A percentile compares a stretch with the other conserved stretches of the same genome.
Conservation (phyloP, 164 flowering plant genomes). For the Malania oleifera region DNA sequence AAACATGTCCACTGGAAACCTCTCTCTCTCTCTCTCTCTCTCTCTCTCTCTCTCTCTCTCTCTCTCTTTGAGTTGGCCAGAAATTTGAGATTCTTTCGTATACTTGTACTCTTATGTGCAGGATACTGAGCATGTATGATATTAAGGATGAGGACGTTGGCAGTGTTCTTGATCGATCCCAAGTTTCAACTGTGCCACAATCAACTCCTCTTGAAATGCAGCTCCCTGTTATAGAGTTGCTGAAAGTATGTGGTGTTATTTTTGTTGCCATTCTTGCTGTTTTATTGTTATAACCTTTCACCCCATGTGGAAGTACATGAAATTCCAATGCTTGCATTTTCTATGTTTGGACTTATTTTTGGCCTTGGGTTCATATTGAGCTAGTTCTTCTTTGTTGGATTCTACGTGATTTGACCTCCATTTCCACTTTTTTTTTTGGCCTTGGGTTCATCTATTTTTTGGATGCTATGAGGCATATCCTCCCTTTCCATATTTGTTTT, state of each 20-base stretch:
- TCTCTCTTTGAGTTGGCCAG: not conserved
- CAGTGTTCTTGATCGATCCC: constrained; percentile 43
- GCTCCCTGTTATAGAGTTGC: constrained; percentile 77
- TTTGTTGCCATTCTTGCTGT: not conserved
- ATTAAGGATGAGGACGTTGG: constrained; percentile 78
- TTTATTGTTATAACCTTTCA: too few species aligned
- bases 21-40: too few species aligned
- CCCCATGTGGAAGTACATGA: too few species aligned
- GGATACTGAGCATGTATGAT: constrained; percentile 83
- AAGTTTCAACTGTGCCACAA: constrained; percentile 33
- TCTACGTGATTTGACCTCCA: not conserved
- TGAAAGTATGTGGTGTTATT: constrained; percentile 50
- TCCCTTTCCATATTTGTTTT: too few species aligned
- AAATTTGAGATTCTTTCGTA: not conserved
- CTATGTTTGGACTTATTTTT: too few species aligned
- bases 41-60: too few species aligned
- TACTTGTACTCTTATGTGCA: constrained; percentile 25
- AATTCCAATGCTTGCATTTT: too few species aligned
- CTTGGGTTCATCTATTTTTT: too few species aligned
- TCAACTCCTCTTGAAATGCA: constrained; percentile 63
- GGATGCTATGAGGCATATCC: too few species aligned
- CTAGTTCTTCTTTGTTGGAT: not conserved
- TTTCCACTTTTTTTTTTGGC: too few species aligned
- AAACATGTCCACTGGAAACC: not conserved
- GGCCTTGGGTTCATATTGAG: too few species aligned